phyloP scores from a whole-genome alignment of 1,139 yeast genomes.

The Meyerozyma sp. region DNA sequence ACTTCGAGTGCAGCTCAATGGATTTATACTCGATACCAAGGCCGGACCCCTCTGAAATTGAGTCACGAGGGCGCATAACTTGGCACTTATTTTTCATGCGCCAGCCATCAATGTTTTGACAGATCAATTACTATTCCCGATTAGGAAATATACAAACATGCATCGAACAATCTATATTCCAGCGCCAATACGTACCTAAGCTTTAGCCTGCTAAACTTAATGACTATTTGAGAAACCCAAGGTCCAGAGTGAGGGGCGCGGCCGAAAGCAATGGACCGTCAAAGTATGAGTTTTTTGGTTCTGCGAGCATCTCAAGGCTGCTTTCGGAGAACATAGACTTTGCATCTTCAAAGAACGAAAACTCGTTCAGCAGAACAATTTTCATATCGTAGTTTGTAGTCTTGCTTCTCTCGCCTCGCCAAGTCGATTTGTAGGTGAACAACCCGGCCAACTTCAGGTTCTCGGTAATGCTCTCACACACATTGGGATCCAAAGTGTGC shows the following conservation, averaged over 20 bases:
- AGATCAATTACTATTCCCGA: neutral
- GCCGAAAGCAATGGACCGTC: neutral
- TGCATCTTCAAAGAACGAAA: constrained; percentile 1
- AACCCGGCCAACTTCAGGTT: neutral
- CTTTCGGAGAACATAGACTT: neutral
- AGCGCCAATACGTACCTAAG: neutral
- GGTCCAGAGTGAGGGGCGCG: neutral
- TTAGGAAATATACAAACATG: neutral
- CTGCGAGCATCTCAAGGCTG: neutral
- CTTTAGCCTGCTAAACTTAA: neutral
- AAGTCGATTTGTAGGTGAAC: neutral
- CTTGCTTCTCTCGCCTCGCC: constrained; percentile 1
- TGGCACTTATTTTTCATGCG: neutral
- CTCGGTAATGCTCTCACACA: neutral
- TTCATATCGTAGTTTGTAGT: neutral
- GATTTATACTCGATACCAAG: neutral
- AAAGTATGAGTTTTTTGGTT: neutral
- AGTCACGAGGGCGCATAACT: neutral
- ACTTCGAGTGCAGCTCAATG: neutral
- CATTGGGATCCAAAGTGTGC: neutral
- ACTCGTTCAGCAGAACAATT: neutral
- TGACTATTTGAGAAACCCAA: neutral
- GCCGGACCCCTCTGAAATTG: neutral
- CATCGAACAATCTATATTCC: neutral
- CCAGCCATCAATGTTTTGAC: constrained; percentile 1